Evolutionary conservation across 1,284 basidiomycete species (phyloP).

Genomic region (Erythrobasidium hasegawianum): DNA sequence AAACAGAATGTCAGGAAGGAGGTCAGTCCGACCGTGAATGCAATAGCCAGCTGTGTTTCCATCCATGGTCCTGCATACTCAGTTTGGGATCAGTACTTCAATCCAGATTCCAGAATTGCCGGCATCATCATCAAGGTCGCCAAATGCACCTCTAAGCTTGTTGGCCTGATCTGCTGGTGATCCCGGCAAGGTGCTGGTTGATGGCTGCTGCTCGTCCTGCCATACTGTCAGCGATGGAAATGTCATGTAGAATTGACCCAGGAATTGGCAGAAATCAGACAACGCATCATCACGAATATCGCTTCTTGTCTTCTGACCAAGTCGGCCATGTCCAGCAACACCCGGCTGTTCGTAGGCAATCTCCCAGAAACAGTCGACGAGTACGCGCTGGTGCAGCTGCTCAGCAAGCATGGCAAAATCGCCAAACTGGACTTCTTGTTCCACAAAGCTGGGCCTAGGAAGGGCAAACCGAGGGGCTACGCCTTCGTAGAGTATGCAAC

Average conservation of each 20-base stretch:
- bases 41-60: conserved; percentile 79
- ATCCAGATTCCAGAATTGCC: neutral
- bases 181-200: conserved; percentile 23
- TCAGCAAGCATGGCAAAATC: conserved; percentile 85
- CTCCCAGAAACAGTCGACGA: conserved; percentile 83
- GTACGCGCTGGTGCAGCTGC: conserved; percentile 82
- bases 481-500: conserved; percentile 84
- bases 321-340: conserved; percentile 17
- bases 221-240: conserved; percentile 14
- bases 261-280: neutral
- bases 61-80: conserved; percentile 75
- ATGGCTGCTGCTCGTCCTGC: conserved; percentile 3
- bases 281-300: too few relatives aligned
- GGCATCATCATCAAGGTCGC: neutral
- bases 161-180: conserved; percentile 33
- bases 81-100: neutral
- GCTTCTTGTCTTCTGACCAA: too few relatives aligned
- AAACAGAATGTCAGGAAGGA: conserved; percentile 87
- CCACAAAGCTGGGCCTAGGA: conserved; percentile 81
- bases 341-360: conserved; percentile 82
- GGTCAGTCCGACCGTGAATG: conserved; percentile 67
- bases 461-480: conserved; percentile 90
- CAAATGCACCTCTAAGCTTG: conserved; percentile 30
- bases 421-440: conserved; percentile 90
- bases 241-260: neutral